Conservation (phyloP, 495 filamentous ascomycete genomes). For the Platismatia glauca region DNA sequence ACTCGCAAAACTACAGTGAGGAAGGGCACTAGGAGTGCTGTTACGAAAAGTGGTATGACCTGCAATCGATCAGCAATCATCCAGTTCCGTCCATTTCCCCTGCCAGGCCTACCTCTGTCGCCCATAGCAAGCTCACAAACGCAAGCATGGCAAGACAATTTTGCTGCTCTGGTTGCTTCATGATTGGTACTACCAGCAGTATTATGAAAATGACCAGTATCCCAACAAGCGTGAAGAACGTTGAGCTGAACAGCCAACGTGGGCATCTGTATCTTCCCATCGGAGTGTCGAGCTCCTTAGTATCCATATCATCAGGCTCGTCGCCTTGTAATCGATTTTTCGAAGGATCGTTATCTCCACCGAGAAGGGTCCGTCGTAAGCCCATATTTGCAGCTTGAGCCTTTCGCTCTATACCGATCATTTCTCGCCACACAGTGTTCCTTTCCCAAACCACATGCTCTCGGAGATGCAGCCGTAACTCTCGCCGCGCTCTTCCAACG, state of each 20-base stretch:
- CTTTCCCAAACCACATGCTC: constrained; percentile 99
- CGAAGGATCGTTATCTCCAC: constrained; percentile 59
- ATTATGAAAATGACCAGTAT: constrained; percentile 64
- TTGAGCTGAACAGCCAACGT: constrained; percentile 71
- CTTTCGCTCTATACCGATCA: constrained; percentile 96
- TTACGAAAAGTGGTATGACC: constrained; percentile 96
- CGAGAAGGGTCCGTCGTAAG: constrained; percentile 65
- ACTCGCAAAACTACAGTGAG: constrained; percentile 80
- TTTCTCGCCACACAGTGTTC: constrained; percentile 97
- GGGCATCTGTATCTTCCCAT: constrained; percentile 69
- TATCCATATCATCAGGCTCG: constrained; percentile 46
- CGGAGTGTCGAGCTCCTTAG: constrained; percentile 69
- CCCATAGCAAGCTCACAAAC: constrained; percentile 91
- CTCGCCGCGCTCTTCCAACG: constrained; percentile 60
- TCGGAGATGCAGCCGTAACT: constrained; percentile 81
- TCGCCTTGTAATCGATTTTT: constrained; percentile 77
- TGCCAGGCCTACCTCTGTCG: constrained; percentile 69
- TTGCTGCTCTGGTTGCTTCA: constrained; percentile 80
- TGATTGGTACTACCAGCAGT: constrained; percentile 63
- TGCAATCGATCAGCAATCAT: constrained; percentile 26
- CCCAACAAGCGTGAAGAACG: constrained; percentile 65
- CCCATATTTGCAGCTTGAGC: constrained; percentile 92
- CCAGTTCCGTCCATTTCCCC: not conserved
- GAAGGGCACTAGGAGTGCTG: constrained; percentile 87
- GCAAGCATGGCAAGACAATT: constrained; percentile 92